Evolutionary conservation across 768 basidiomycete species (phyloP), one percentile per base, ranked within the genome.

Genomic region (Lyophyllum decastes): DNA sequence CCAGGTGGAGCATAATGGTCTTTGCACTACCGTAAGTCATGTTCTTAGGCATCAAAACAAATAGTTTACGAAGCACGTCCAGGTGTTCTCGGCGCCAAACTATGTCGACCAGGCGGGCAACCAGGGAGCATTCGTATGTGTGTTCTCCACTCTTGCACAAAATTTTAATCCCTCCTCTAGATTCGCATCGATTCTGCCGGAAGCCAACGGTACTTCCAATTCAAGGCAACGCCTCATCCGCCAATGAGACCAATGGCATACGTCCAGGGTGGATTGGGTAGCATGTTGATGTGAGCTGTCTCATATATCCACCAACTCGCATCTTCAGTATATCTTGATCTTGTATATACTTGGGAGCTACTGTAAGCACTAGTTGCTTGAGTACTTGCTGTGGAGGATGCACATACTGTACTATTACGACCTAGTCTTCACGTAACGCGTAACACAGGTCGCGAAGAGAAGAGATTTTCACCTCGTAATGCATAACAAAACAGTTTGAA

Each of bases 1-100:
- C 72, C 88, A 95, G 61, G 81, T 98, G 53, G 97, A 98, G 69
- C 97, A 98, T 67, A 83, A 91, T 61, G 96, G 97, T 1, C 76
- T 97, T 43, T 97, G 96, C 72, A 95, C 92, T 27, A 98, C 97
- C 12, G 94, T 88, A 70, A 63, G 81, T 52, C 19, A 24, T 9
- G 11, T 11, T 43, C 64, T 38, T 45, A 12, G 44, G 21, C 26
- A 27, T 33, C 19, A n/a, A 53, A 51, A 19, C 2, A 68, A 67
- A 56, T n/a, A 58, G 51, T 35, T 47, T 21, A 60, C 24, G 44
- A 59, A 57, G 48, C 43, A 52, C 59, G 58, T 19, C 9, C 61
- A 92, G 90, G 90, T 94, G 7, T 95, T 95, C 71, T 94, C 92
- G 45, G 95, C 96, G 38, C 96, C 96, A 3, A 98, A 98, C 70